These are phyloP conservation scores for Clonostachys byssicola DNA, from an alignment of 2,329 filamentous ascomycete genomes.

Conservation along the genomic window DNA sequence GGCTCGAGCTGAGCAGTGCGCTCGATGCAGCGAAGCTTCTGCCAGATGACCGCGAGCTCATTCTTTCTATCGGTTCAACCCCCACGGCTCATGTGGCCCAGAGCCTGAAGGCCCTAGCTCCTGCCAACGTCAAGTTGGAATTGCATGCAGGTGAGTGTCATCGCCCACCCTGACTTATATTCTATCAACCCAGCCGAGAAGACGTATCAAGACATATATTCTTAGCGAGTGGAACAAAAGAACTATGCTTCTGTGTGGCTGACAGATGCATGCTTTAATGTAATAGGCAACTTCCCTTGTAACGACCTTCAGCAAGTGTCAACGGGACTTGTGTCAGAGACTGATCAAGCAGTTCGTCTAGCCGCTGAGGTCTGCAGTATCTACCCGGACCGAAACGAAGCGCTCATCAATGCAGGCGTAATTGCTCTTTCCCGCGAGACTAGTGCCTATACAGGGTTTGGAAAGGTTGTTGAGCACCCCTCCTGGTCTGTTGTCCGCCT, in stretches of 20 bases:
- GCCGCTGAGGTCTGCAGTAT: conserved; percentile 28
- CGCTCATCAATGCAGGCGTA: conserved; percentile 27
- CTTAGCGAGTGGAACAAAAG: too few species aligned
- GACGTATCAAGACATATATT: too few species aligned
- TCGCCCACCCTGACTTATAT: too few species aligned
- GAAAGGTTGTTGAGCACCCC: conserved; percentile 16
- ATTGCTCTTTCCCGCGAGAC: conserved; percentile 26
- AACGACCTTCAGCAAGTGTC: conserved; percentile 33
- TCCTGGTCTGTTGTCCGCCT: conserved; percentile 25
- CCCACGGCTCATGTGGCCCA: conserved; percentile 27
- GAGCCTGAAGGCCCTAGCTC: conserved; percentile 18
- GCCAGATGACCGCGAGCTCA: conserved; percentile 13
- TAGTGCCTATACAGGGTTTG: conserved; percentile 19
- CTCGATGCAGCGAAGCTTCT: conserved; percentile 20
- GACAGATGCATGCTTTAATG: too few species aligned
- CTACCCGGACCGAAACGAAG: conserved; percentile 29
- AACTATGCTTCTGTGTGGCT: too few species aligned
- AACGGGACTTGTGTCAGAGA: conserved; percentile 19
- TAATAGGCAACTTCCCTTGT: conserved; percentile 20
- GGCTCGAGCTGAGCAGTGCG: conserved; percentile 21
- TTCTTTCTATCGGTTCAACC: conserved; percentile 26
- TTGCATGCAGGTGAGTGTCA: conserved; percentile 20
- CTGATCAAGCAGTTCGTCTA: conserved; percentile 22
- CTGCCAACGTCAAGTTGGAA: conserved; percentile 23
- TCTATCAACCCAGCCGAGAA: too few species aligned